Percentiles rank a stretch among this genome's conserved stretches.
These are phyloP conservation scores for Aspergillus piperis DNA, from an alignment of 2,329 filamentous ascomycete genomes.

Conservation along the genomic window DNA sequence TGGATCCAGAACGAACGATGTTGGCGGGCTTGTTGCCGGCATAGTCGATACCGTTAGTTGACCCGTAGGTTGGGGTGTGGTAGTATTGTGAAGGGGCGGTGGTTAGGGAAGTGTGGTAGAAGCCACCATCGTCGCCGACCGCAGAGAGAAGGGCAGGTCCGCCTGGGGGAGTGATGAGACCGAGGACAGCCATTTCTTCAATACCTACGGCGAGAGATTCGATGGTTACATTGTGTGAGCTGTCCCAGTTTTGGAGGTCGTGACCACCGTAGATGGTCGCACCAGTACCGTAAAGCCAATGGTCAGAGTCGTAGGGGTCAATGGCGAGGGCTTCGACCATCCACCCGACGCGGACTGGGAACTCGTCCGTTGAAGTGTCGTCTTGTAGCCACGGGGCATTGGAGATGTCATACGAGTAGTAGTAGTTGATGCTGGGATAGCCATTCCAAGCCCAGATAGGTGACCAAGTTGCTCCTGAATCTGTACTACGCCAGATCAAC, in stretches of 20 bases:
- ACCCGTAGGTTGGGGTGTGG: constrained; percentile 52
- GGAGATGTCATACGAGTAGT: constrained; percentile 51
- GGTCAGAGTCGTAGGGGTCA: constrained; percentile 60
- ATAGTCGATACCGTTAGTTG: constrained; percentile 47
- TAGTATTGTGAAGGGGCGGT: constrained; percentile 50
- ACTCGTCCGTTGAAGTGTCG: constrained; percentile 42
- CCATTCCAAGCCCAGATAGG: constrained; percentile 55
- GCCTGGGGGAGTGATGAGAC: constrained; percentile 51
- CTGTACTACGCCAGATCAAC: constrained; percentile 57
- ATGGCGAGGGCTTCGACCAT: constrained; percentile 63
- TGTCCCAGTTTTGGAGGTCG: constrained; percentile 59
- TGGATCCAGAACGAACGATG: constrained; percentile 55
- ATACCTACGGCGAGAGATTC: constrained; percentile 57
- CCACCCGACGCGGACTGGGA: constrained; percentile 51
- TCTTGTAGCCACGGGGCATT: constrained; percentile 58
- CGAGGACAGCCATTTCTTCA: constrained; percentile 56
- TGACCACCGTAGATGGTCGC: constrained; percentile 57
- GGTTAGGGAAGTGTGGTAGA: constrained; percentile 42
- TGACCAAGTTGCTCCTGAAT: constrained; percentile 59
- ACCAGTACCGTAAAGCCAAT: constrained; percentile 64
- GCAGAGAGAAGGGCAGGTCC: constrained; percentile 56
- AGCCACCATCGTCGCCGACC: constrained; percentile 56
- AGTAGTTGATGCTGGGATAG: constrained; percentile 49
- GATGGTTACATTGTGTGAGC: constrained; percentile 51
- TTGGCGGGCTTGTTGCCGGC: constrained; percentile 47